Conservation (phyloP, 2,329 filamentous ascomycete genomes). For the Oidium heveae region DNA sequence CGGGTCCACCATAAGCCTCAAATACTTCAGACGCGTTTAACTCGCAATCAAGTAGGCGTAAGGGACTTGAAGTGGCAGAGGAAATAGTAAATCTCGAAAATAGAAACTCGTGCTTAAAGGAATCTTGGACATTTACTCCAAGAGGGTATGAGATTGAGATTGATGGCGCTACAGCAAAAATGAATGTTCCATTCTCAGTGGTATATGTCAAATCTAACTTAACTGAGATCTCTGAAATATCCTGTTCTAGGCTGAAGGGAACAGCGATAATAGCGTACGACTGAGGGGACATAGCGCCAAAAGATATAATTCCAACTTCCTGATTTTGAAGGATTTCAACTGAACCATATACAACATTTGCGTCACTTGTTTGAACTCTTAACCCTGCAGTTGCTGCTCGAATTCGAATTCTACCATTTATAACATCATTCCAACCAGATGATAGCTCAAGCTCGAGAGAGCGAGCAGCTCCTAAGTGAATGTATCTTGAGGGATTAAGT, state of each 20-base stretch:
- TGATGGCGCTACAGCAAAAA: constrained; percentile 33
- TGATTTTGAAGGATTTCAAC: constrained; percentile 22
- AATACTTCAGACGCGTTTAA: constrained; percentile 48
- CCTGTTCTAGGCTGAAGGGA: constrained; percentile 66
- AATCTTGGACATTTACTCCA: constrained; percentile 88
- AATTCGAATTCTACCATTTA: constrained; percentile 31
- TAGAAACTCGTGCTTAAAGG: constrained; percentile 61
- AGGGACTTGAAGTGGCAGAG: constrained; percentile 47
- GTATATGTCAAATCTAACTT: constrained; percentile 54
- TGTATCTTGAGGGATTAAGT: constrained; percentile 38
- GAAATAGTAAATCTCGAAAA: constrained; percentile 85
- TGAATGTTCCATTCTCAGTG: constrained; percentile 38
- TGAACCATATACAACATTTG: constrained; percentile 21
- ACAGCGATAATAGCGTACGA: constrained; percentile 33
- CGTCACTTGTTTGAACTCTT: constrained; percentile 34
- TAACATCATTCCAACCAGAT: constrained; percentile 49
- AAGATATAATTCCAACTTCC: constrained; percentile 27
- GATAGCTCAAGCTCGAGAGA: constrained; percentile 48
- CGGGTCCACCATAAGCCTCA: constrained; percentile 31
- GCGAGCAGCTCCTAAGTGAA: constrained; percentile 58
- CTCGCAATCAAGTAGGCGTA: constrained; percentile 46
- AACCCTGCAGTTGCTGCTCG: constrained; percentile 40
- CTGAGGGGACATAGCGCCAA: constrained; percentile 21
- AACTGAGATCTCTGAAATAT: constrained; percentile 42
- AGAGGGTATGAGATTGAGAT: constrained; percentile 56